These are phyloP conservation scores for Dactylellina parvicollis DNA, from an alignment of 2,329 filamentous ascomycete species.

Conservation along the genomic window DNA sequence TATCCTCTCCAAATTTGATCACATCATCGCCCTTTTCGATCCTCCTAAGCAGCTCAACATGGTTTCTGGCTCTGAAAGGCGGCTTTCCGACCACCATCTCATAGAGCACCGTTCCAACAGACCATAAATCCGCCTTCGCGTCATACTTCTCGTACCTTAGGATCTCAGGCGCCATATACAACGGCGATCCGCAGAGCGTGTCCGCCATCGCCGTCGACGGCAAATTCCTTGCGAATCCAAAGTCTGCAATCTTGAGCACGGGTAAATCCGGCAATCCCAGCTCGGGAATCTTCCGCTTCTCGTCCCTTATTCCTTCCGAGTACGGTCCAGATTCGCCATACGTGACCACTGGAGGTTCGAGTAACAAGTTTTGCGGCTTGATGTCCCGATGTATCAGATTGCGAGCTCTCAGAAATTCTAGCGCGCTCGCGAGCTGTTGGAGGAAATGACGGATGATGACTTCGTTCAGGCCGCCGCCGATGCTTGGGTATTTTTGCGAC, in stretches of 20 bases:
- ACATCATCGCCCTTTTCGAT: constrained; percentile 89
- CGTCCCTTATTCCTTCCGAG: constrained; percentile 69
- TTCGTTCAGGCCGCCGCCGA: constrained; percentile 88
- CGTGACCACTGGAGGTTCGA: constrained; percentile 76
- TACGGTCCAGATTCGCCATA: constrained; percentile 67
- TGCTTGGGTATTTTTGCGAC: constrained; percentile 90
- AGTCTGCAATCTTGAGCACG: constrained; percentile 97
- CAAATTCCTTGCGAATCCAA: constrained; percentile 94
- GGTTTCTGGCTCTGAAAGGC: constrained; percentile 90
- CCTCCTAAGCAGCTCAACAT: constrained; percentile 89
- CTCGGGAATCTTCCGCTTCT: constrained; percentile 75
- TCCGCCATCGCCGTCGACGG: constrained; percentile 92
- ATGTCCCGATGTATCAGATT: constrained; percentile 96
- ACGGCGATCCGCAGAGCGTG: constrained; percentile 91
- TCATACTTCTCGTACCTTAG: constrained; percentile 97
- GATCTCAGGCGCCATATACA: constrained; percentile 99
- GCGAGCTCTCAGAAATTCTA: constrained; percentile 83
- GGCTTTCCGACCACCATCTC: constrained; percentile 93
- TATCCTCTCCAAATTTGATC: constrained; percentile 82
- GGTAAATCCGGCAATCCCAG: constrained; percentile 85
- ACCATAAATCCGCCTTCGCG: constrained; percentile 96
- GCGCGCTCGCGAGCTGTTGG: constrained; percentile 90
- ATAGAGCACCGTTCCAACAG: constrained; percentile 91
- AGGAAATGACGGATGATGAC: constrained; percentile 96
- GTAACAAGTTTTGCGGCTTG: constrained; percentile 93